Evolutionary conservation across 768 basidiomycete genomes (phyloP), one percentile per base, ranked within the genome.

Genomic region (Termitomyces sp.): DNA sequence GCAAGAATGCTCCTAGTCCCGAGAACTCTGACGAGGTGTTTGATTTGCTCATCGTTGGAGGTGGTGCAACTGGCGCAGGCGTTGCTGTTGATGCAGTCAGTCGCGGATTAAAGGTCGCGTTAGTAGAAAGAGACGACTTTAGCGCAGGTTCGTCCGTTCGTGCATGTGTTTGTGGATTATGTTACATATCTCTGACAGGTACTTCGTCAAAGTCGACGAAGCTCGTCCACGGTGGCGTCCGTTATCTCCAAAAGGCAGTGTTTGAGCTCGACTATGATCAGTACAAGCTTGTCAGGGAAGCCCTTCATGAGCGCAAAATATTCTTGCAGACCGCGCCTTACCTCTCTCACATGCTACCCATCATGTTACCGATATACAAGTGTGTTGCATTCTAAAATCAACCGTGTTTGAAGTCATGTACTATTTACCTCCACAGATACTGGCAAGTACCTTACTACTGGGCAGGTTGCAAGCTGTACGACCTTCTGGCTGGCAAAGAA

Each of bases 381-480:
- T 91, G 60, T 33, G 82, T 35, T 48, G 43, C 56, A 20, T 23
- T 28, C 14, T 30, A 30, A 30, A 32, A 32, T 7, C 5, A 32
- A 32, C 32, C 18, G n/a, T 16, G 9, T 43, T 43, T n/a, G n/a
- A n/a, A 3, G 23, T 10, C 4, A 26, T 46, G 3, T 26, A 26
- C 4, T 13, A 13, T 14, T 46, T 36, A 5, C 35, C 30, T 33
- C n/a, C 33, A 8, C 55, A 90, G 89, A 61, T 95, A 93, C 72
- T 98, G 95, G 95, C 95, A 98, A 68, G 82, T 98, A 14, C 96
- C 96, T 0, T 99, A 98, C 74, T 98, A 97, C 73, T 94, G 85
- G 78, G 87, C 85, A 2, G 96, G 96, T 4, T 95, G 91, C 77
- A 98, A 98, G 76, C 77, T 98, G 79, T 99, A 99, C 75, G 96